phyloP scores from a whole-genome alignment of 108 stramenopile species.

The Fragilariopsis cylindrus region DNA sequence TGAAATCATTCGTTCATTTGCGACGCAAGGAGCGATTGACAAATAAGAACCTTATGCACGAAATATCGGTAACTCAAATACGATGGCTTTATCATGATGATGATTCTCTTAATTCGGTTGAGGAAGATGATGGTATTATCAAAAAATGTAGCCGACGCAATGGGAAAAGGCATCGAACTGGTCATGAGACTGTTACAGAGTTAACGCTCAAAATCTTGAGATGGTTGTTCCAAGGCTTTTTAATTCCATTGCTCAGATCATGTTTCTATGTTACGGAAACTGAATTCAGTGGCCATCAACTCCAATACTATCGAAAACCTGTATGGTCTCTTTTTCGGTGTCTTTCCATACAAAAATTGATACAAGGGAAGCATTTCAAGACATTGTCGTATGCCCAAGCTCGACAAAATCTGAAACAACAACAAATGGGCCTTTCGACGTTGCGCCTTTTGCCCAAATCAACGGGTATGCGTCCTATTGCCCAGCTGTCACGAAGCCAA shows the following conservation, averaged over 20 bases:
- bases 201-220: slow-evolving; percentile 54
- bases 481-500: slow-evolving; percentile 48
- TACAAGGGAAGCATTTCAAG: slow-evolving; percentile 42
- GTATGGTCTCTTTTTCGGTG: slow-evolving; percentile 74
- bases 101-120: background rate
- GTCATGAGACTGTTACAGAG: slow-evolving; percentile 51
- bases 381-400: slow-evolving; percentile 41
- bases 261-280: slow-evolving; percentile 85
- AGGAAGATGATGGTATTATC: background rate
- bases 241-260: slow-evolving; percentile 74
- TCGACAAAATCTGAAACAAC: slow-evolving; percentile 28
- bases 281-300: slow-evolving; percentile 57
- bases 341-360: slow-evolving; percentile 57
- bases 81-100: slow-evolving; percentile 52
- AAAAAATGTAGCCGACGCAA: background rate
- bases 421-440: slow-evolving; percentile 65
- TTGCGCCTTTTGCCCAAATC: slow-evolving; percentile 76
- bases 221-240: slow-evolving; percentile 68
- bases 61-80: slow-evolving; percentile 62
- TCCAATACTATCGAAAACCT: slow-evolving; percentile 83
- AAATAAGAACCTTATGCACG: slow-evolving; percentile 59
- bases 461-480: slow-evolving; percentile 81
- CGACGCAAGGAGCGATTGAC: slow-evolving; percentile 68
- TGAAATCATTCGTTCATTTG: slow-evolving; percentile 58
- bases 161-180: slow-evolving; percentile 26